These are phyloP conservation scores for Aspergillus conjunctus DNA, from an alignment of 495 filamentous ascomycete genomes.

Conservation along the genomic window DNA sequence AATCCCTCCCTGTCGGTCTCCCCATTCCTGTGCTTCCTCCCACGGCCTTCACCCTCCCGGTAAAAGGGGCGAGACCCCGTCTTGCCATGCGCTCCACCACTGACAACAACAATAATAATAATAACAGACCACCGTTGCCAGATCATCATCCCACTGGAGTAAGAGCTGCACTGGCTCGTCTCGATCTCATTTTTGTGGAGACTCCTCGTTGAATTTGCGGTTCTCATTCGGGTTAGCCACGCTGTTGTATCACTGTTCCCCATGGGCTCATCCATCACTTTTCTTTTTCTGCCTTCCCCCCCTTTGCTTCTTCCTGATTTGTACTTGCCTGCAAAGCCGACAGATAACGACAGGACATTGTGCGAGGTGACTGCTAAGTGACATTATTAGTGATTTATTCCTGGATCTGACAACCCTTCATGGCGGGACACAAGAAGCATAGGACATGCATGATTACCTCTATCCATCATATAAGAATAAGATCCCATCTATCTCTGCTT, in stretches of 20 bases:
- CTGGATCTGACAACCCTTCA: slow-evolving; percentile 6
- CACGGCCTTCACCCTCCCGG: neutral
- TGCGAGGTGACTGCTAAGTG: neutral
- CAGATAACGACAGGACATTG: neutral
- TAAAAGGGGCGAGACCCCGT: neutral
- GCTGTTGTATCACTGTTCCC: slow-evolving; percentile 11
- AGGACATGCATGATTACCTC: neutral
- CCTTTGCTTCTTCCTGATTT: neutral
- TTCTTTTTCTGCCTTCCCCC: slow-evolving; percentile 10
- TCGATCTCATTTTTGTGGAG: slow-evolving; percentile 8
- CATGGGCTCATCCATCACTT: slow-evolving; percentile 13
- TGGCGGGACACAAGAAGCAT: neutral
- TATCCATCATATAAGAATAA: slow-evolving; percentile 2
- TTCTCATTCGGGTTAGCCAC: neutral
- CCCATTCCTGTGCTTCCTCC: neutral
- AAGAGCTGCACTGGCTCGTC: neutral
- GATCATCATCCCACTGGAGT: neutral
- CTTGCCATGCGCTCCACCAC: neutral
- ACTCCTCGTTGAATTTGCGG: neutral
- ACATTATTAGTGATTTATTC: slow-evolving; percentile 5
- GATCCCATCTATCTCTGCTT: neutral
- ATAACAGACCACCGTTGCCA: neutral
- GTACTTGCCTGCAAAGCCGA: neutral
- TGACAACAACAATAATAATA: too few species aligned
- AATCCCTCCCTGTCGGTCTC: slow-evolving; percentile 5